Base-by-base conservation (phyloP, 352 stramenopile genomes). In the Phytopythium boreale region DNA sequence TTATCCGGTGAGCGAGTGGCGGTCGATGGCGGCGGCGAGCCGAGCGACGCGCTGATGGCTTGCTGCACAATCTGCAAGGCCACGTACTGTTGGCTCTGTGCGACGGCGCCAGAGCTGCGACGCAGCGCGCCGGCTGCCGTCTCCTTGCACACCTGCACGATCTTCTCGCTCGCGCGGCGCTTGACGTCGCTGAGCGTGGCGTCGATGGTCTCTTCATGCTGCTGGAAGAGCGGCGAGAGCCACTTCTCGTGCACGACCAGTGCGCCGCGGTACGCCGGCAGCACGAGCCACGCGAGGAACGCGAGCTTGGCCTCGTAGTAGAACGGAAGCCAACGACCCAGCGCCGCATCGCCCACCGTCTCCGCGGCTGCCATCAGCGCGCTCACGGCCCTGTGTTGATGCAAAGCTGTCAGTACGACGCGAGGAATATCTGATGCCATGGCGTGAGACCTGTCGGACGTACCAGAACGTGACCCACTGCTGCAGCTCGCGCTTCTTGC, bases 251-350 rank as follows among this genome's bases (percentile, higher is more conserved):
- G 76, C 62, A 92, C 66, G 53, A 88, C 24, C 10, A 78, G 55
- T 11, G 80, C 77, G 14, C 83, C 83, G 19, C 71, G 68, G 59
- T 84, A 88, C 2, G 74, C 70, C 12, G 83, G 83, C 50, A 92
- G 37, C 31, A 87, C 83, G 29, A 92, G 76, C 83, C 83, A 92
- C 29, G 77, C 73, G n/a, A 92, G 61, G 19, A 87, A 63, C 51
- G 74, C 72, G 60, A 92, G 77, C 70, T 92, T 92, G 63, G 78
- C 76, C 59, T 90, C 83, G 22, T 79, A 80, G 71, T 92, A 92
- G 65, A 92, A 85, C 9, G 83, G 81, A 56, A 92, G 52, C 78
- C 79, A 92, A 0, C 68, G 72, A 2, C 64, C 66, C 27, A 89
- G 73, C 52, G 79, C 60, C 0, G 75, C 80, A 64, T 90, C 83